Conservation (phyloP, 2,329 filamentous ascomycete genomes). For the Hypocrella siamensis region DNA sequence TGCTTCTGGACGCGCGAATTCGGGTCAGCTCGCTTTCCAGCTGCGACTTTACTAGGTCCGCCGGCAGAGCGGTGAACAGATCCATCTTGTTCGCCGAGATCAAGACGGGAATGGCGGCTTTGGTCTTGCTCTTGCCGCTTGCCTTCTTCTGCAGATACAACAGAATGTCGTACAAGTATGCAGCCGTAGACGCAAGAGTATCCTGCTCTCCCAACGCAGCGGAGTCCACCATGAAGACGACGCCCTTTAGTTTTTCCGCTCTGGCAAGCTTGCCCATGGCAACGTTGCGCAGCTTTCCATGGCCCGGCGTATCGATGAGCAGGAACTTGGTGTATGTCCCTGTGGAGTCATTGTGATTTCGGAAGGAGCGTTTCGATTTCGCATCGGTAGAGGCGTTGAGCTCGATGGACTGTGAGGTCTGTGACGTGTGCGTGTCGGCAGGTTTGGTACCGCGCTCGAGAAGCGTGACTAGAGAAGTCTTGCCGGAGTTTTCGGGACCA, state of each 20-base stretch:
- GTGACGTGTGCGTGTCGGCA: constrained; percentile 39
- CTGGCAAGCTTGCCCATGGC: constrained; percentile 37
- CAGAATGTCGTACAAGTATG: constrained; percentile 82
- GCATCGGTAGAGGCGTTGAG: constrained; percentile 35
- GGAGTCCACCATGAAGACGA: constrained; percentile 85
- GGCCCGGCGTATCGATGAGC: constrained; percentile 80
- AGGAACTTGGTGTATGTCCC: constrained; percentile 53
- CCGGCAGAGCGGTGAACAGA: constrained; percentile 80
- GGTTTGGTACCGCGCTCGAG: constrained; percentile 37
- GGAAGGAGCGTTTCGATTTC: constrained; percentile 26
- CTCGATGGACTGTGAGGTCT: constrained; percentile 33
- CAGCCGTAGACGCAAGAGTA: constrained; percentile 55
- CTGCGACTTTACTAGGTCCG: constrained; percentile 54
- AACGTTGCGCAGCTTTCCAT: constrained; percentile 75
- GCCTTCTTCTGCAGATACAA: constrained; percentile 64
- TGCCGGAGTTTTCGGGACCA: constrained; percentile 71
- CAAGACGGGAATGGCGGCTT: constrained; percentile 49
- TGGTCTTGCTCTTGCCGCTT: constrained; percentile 21
- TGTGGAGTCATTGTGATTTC: constrained; percentile 38
- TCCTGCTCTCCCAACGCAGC: constrained; percentile 46
- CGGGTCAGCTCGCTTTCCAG: constrained; percentile 71
- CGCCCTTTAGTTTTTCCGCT: constrained; percentile 42
- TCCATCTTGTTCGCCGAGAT: constrained; percentile 93
- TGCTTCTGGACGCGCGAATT: constrained; percentile 61
- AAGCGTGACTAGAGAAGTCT: constrained; percentile 75